Base-by-base conservation (phyloP, 495 filamentous ascomycete genomes). In the Tuber aestivum region DNA sequence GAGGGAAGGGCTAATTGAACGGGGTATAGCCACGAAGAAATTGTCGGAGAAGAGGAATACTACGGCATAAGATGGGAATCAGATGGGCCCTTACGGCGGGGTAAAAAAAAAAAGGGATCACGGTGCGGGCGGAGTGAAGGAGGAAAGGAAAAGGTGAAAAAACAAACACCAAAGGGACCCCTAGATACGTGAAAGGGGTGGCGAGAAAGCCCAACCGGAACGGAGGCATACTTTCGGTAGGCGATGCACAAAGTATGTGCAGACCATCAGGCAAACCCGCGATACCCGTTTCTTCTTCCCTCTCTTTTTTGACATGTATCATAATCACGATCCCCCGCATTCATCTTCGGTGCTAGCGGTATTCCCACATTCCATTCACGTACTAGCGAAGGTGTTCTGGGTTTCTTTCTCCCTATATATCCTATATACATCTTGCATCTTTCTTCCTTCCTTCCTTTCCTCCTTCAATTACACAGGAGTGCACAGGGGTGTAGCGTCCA, bases 21-120 rank as follows among this genome's bases (percentile, higher is more conserved):
- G 44, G 21, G 72, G 73, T 70, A 6, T 41, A 81, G 79, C 79
- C 40, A 77, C 81, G 21, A 81, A 75, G 70, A 81, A 81, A 69
- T 76, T 81, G 16, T 68, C 79, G 0, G 79, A 81, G 69, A 81
- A 76, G 40, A 73, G 79, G 45, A 73, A 71, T 65, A 35, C 56
- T 65, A 65, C 56, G 56, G 56, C 20, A 14, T 65, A 35, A 65
- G 56, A 14, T 65, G 27, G 32, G 32, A 4, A 35, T 2, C 56
- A 12, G 16, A 65, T 12, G 27, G 56, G 56, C 27, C 10, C 4
- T 65, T 1, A 32, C 16, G 14, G 56, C 0, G n/a, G 14, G 6
- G 20, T 35, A 2, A 65, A 7, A 27, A 2, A 65, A 7, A 27
- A 65, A 18, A 65, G 1, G 4, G 14, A 27, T 65, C 27, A 27